Evolutionary conservation across 495 filamentous ascomycete genomes (phyloP), one percentile per base, ranked within the genome.

Genomic region (Hypoxylon subgilvum): DNA sequence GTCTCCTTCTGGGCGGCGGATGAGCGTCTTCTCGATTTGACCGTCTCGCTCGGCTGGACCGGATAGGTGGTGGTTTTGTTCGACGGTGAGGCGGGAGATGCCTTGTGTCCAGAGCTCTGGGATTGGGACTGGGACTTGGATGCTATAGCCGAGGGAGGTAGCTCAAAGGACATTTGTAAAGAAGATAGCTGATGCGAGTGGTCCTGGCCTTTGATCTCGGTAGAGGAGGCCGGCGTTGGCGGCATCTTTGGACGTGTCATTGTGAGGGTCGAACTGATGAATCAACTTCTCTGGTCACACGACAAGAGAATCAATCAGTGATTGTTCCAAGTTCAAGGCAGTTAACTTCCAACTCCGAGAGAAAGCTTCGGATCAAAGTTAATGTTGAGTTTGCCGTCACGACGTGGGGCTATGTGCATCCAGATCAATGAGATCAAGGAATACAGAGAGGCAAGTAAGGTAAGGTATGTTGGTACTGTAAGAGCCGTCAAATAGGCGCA

Each of bases 181-280:
- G 76, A 66, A 5, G 74, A 63, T 8, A 77, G 72, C 22, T 72
- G 58, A 61, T 89, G 86, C 27, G 80, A 75, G 56, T 86, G 82
- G 58, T 92, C 87, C 71, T 94, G 88, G 59, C 87, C 85, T 25
- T 82, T 80, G 64, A 96, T 86, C 66, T 95, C 91, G 31, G 86
- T 86, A 9, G 91, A 95, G 44, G 91, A 89, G 44, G 85, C 86
- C 19, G 93, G 93, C 4, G 92, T 96, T 34, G 90, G 92, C 32
- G 88, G 91, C 38, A 87, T 77, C 49, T 78, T 78, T 39, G 83
- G 76, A 41, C 81, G 86, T 76, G 88, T 87, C 89, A 95, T 94
- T 62, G 53, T 80, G 60, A 57, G 43, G 28, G 47, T 32, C 25
- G 42, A 54, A 59, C 7, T 51, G 19, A 48, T 58, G 8, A 6